A percentile compares a stretch with the other conserved stretches of the same genome.
These are phyloP conservation scores for Boletus eberwhitei DNA, from an alignment of 768 basidiomycete genomes.

Conservation along the genomic window DNA sequence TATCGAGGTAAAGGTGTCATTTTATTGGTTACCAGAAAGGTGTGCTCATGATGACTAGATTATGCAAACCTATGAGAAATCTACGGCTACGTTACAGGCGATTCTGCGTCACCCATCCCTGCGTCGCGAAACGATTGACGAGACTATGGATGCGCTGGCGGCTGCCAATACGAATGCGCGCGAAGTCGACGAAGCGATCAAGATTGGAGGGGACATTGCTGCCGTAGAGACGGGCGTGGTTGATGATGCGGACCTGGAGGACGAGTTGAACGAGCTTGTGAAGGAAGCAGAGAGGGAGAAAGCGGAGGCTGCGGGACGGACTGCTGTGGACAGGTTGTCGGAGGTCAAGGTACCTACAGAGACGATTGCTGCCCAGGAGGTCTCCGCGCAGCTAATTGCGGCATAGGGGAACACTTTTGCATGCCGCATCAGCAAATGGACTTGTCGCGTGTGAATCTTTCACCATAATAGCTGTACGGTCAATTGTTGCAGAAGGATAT, in stretches of 20 bases:
- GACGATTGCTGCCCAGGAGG: background rate
- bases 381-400: conserved; percentile 5
- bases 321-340: conserved; percentile 19
- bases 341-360: conserved; percentile 18
- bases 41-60: conserved; percentile 47
- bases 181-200: conserved; percentile 79
- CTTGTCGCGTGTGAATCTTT: too few relatives aligned
- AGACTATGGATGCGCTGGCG: conserved; percentile 84
- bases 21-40: background rate
- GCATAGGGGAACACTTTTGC: too few relatives aligned
- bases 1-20: conserved; percentile 59
- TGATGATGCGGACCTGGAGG: conserved; percentile 59
- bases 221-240: conserved; percentile 44
- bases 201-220: conserved; percentile 61
- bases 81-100: conserved; percentile 69
- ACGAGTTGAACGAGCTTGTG: conserved; percentile 60
- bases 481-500: too few relatives aligned
- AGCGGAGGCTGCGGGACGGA: conserved; percentile 21
- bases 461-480: too few relatives aligned
- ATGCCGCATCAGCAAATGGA: too few relatives aligned
- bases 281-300: conserved; percentile 41
- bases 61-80: conserved; percentile 81
- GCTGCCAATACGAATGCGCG: conserved; percentile 78
- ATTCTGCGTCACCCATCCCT: conserved; percentile 81
- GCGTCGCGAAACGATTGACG: conserved; percentile 73